Percentiles rank a stretch among this genome's conserved stretches.
Evolutionary conservation across 345 rosid genomes (phyloP).

Genomic region (Brassica rapa): DNA sequence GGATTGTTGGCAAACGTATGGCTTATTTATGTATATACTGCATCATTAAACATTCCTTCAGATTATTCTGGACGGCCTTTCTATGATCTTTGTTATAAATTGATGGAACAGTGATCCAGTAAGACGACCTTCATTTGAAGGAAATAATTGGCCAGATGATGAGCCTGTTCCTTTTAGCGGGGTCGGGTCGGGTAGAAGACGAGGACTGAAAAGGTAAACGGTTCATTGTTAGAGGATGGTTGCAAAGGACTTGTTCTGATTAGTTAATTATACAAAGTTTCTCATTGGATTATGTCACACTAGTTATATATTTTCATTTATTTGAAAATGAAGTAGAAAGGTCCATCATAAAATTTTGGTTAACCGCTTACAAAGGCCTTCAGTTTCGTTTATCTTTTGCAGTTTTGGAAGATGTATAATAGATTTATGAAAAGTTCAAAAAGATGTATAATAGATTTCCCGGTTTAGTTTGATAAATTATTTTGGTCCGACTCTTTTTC

Average conservation of each 20-base stretch:
- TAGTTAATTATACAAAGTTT: slow-evolving; percentile 6
- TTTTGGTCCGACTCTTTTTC: neutral
- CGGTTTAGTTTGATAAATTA: neutral
- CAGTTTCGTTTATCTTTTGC: neutral
- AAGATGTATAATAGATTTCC: neutral
- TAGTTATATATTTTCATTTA: no score
- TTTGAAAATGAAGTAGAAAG: neutral
- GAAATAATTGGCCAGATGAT: slow-evolving; percentile 58
- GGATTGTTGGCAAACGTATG: slow-evolving; percentile 80
- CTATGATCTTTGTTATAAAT: neutral
- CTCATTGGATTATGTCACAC: neutral
- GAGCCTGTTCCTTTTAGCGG: slow-evolving; percentile 44
- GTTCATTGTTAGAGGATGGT: neutral
- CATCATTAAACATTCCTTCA: neutral
- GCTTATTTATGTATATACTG: neutral
- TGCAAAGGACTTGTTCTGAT: slow-evolving; percentile 12
- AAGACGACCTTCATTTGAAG: slow-evolving; percentile 73
- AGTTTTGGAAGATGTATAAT: neutral
- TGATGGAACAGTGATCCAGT: slow-evolving; percentile 57
- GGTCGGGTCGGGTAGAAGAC: slow-evolving; percentile 25
- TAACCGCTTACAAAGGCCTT: neutral
- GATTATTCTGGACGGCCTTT: neutral
- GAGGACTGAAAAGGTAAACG: slow-evolving; percentile 24
- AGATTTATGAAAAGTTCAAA: neutral
- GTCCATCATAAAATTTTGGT: neutral